Conservation (phyloP, 1,284 basidiomycete species). For the Hymenochaete sp. region DNA sequence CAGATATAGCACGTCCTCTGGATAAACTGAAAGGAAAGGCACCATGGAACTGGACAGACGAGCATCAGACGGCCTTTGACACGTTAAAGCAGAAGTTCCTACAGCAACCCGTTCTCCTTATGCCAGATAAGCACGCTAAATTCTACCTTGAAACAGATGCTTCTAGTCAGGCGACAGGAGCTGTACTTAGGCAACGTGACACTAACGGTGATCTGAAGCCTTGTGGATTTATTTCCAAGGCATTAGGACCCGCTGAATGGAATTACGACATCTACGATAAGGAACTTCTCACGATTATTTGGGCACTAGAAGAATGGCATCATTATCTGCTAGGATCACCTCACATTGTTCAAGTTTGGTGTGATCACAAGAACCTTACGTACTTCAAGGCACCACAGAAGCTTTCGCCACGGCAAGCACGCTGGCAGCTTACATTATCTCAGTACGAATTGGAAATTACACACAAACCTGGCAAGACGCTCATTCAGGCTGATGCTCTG, state of each 20-base stretch:
- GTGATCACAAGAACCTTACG: slow-evolving; percentile 28
- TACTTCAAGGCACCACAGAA: slow-evolving; percentile 25
- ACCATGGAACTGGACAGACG: not conserved
- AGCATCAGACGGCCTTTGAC: not conserved
- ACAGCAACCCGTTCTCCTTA: slow-evolving; percentile 16
- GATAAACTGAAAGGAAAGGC: slow-evolving; percentile 2
- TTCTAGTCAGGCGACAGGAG: slow-evolving; percentile 16
- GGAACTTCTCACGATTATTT: slow-evolving; percentile 30
- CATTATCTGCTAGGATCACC: slow-evolving; percentile 21
- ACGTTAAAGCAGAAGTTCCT: not conserved
- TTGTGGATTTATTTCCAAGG: slow-evolving; percentile 24
- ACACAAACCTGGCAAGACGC: slow-evolving; percentile 23
- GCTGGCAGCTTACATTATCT: slow-evolving; percentile 25
- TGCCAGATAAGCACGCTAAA: not conserved
- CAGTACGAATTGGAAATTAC: slow-evolving; percentile 23
- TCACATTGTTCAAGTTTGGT: slow-evolving; percentile 20
- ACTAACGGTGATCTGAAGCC: slow-evolving; percentile 20
- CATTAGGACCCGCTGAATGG: slow-evolving; percentile 22
- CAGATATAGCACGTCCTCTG: not conserved
- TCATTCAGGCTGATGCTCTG: slow-evolving; percentile 26
- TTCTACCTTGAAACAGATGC: slow-evolving; percentile 18
- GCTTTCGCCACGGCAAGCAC: slow-evolving; percentile 24
- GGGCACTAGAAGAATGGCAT: slow-evolving; percentile 26
- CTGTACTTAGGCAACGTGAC: slow-evolving; percentile 20
- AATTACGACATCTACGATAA: slow-evolving; percentile 34